Base-by-base conservation (phyloP, 2,329 filamentous ascomycete species). In the Colletotrichum limetticola region DNA sequence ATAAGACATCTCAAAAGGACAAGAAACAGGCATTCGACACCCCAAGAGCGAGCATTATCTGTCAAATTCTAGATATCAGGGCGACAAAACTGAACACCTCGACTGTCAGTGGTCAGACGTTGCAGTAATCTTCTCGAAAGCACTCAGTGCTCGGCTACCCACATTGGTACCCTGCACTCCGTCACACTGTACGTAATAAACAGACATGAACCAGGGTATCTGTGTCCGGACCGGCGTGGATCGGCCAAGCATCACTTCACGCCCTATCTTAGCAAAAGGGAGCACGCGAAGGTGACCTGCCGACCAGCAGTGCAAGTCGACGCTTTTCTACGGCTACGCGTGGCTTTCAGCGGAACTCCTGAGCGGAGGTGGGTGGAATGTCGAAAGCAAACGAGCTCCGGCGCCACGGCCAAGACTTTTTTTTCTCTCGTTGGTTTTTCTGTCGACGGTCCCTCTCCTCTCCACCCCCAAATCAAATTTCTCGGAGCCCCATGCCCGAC, bases 321-420 rank as follows among this genome's bases (percentile, higher is more conserved):
- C 56, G 71, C 66, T 53, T 73, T 53, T 22, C 60, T 16, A 52
- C 71, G 60, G 70, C 12, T 68, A 53, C 9, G 46, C n/a, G 32
- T 67, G 56, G 68, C 11, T 60, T 42, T 14, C 32, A 22, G 60
- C 60, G 66, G 71, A 59, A 56, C 32, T 57, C 11, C 26, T 24
- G 35, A 16, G 70, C 46, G 70, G 66, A 56, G 32, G 30, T 32
- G 55, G 26, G 55, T 64, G 60, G 28, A 71, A 72, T 65, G 16
- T 56, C 52, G 28, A 57, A 37, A 67, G 26, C n/a, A 35, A 59
- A 37, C 8, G 24, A 24, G 26, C 52, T 32, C 37, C 37, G 42
- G 4, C 8, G 55, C 53, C 55, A 46, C 66, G 26, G 70, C 70
- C 70, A 72, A 72, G 70, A 32, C 62, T 9, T 71, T 74, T 42